Evolutionary conservation across 352 stramenopile species (phyloP).

Genomic region (Pythium apleroticum): DNA sequence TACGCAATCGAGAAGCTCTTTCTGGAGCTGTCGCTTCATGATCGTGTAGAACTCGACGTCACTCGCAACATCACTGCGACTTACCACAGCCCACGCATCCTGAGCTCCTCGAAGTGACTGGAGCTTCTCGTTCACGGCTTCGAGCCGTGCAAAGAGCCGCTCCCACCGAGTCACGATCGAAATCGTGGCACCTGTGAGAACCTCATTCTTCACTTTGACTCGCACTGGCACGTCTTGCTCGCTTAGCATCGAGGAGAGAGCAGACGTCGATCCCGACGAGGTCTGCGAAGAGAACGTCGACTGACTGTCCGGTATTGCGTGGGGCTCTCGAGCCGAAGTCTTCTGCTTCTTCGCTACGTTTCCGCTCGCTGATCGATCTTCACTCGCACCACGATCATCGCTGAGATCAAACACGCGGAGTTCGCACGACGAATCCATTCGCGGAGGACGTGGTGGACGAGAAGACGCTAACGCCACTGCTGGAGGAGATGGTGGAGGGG

Average conservation of each 20-base stretch:
- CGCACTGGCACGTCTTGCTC: neutral
- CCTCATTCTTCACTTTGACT: neutral
- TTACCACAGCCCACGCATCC: neutral
- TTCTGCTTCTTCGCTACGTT: neutral
- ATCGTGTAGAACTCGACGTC: conserved; percentile 21
- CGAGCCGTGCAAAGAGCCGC: conserved; percentile 13
- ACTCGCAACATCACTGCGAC: neutral
- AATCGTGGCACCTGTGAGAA: neutral
- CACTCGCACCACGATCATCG: neutral
- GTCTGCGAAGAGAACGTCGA: conserved; percentile 8
- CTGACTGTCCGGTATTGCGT: neutral
- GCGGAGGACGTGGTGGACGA: conserved; percentile 1
- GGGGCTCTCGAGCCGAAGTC: neutral
- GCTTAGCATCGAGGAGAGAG: neutral
- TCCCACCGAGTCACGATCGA: conserved; percentile 11
- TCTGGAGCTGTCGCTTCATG: conserved; percentile 16
- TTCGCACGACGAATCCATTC: neutral
- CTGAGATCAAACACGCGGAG: neutral
- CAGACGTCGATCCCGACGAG: neutral
- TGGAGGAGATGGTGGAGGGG: conserved; percentile 6
- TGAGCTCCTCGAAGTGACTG: neutral
- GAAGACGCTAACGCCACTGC: neutral
- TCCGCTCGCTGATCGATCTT: neutral
- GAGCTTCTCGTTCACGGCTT: conserved; percentile 15
- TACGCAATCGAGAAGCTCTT: conserved; percentile 17